A percentile compares a stretch with the other conserved stretches of the same genome.
Conservation (phyloP, 257 asterid species). For the Nicotiana benthamiana region DNA sequence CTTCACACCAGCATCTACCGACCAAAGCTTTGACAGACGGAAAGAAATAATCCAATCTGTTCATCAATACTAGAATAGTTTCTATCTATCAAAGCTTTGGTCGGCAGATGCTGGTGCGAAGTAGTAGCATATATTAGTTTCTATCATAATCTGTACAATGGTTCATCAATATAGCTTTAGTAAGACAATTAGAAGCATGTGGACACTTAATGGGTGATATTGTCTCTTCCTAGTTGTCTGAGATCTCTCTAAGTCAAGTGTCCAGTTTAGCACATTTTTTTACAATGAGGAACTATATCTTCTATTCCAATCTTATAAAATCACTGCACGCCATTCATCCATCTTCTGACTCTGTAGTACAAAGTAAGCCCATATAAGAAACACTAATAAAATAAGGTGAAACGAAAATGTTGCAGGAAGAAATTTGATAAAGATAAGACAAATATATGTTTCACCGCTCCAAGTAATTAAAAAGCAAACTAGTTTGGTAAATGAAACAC, state of each 20-base stretch:
- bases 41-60: too few species aligned
- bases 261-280: background rate
- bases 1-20: too few species aligned
- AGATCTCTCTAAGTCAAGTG: background rate
- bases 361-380: background rate
- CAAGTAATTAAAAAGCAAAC: background rate
- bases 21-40: too few species aligned
- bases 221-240: background rate
- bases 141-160: too few species aligned
- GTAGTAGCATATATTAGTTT: too few species aligned
- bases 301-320: background rate
- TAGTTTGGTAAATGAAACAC: background rate
- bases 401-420: background rate
- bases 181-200: background rate
- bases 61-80: too few species aligned
- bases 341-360: conserved; percentile 12
- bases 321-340: background rate
- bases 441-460: background rate
- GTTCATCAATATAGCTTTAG: too few species aligned
- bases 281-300: background rate
- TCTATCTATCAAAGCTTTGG: too few species aligned
- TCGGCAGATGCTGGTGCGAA: too few species aligned
- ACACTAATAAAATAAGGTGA: background rate
- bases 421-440: background rate
- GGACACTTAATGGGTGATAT: background rate